A percentile compares a stretch with the other conserved stretches of the same genome.
Evolutionary conservation across 345 rosid genomes (phyloP).

Genomic region (Gossypium ekmanianum): DNA sequence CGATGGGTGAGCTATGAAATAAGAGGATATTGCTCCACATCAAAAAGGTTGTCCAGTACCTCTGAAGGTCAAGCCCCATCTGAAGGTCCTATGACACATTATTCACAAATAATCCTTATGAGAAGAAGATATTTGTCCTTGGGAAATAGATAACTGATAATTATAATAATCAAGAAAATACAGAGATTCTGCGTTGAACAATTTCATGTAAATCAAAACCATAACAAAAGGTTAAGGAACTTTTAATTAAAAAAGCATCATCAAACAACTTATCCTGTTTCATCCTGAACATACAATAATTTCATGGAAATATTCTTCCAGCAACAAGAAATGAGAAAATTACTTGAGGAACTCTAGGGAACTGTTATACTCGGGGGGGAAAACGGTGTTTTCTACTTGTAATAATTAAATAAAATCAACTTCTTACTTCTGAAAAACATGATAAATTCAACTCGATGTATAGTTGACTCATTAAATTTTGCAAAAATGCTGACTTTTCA

Average conservation of each 20-base stretch:
- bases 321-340: not conserved
- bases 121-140: not conserved
- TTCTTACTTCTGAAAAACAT: not conserved
- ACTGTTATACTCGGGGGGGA: not conserved
- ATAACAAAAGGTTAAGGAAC: not conserved
- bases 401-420: not conserved
- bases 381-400: not conserved
- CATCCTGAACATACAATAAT: no score
- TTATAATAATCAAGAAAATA: not conserved
- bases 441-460: not conserved
- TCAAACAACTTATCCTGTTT: not conserved
- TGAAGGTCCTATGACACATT: constrained; percentile 68
- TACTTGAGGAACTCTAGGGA: not conserved
- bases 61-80: constrained; percentile 92
- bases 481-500: not conserved
- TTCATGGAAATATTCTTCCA: not conserved
- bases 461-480: not conserved
- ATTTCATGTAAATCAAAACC: no score
- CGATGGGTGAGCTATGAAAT: constrained; percentile 74
- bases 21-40: constrained; percentile 77
- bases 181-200: not conserved
- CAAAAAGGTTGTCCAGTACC: constrained; percentile 83
- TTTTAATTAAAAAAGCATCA: not conserved
- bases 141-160: not conserved
- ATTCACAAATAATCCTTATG: constrained; percentile 5